Conservation (phyloP, 352 stramenopile genomes). For the Globisporangium perplexum region DNA sequence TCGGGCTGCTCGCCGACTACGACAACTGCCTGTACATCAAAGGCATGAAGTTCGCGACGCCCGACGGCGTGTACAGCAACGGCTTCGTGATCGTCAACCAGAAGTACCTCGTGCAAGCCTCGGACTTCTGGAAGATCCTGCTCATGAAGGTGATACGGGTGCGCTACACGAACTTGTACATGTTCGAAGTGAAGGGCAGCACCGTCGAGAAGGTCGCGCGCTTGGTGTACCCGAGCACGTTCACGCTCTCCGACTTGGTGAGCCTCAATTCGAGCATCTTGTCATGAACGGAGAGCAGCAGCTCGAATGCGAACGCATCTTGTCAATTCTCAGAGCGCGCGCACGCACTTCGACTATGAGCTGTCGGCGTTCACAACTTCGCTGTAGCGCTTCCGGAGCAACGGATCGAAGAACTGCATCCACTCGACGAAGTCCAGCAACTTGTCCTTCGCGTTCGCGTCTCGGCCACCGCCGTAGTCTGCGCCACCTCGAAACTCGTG, state of each 20-base stretch:
- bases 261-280: slow-evolving; percentile 5
- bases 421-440: slow-evolving; percentile 39
- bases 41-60: slow-evolving; percentile 24
- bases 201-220: slow-evolving; percentile 6
- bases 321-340: too few species aligned
- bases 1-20: slow-evolving; percentile 20
- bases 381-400: slow-evolving; percentile 19
- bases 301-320: background rate
- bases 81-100: slow-evolving; percentile 12
- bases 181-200: slow-evolving; percentile 7
- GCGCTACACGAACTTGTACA: slow-evolving; percentile 8
- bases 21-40: slow-evolving; percentile 27
- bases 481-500: slow-evolving; percentile 29
- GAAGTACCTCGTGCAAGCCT: background rate
- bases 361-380: background rate
- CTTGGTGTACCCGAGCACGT: slow-evolving; percentile 6
- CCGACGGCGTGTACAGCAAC: slow-evolving; percentile 16
- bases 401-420: slow-evolving; percentile 44
- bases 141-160: slow-evolving; percentile 7
- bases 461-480: slow-evolving; percentile 18
- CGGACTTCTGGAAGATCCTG: background rate
- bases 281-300: too few species aligned
- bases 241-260: slow-evolving; percentile 2
- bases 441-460: slow-evolving; percentile 47
- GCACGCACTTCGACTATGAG: too few species aligned